Evolutionary conservation across 116 monocot species (phyloP), one percentile per base, ranked within the genome.

Genomic region (Trichopus zeylanicus): DNA sequence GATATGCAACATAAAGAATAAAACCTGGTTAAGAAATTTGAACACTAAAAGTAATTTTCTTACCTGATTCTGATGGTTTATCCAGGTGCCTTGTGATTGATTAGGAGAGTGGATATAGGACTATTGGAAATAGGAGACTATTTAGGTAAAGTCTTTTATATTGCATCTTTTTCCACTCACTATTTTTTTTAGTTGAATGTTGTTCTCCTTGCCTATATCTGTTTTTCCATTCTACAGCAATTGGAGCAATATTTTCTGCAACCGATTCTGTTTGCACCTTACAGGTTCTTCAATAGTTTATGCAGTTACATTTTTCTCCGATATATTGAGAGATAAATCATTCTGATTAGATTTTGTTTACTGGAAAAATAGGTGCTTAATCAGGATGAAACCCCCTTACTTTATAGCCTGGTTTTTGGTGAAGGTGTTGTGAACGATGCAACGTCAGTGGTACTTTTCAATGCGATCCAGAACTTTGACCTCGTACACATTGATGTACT

Each of bases 341-440:
- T 31, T 64, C 0, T 55, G 46, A 65, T 52, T 0, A 24, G 7
- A 11, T 49, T 26, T 20, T 26, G 55, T 28, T 60, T 62, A 37
- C 30, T 11, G 54, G 47, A 12, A 29, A 55, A 49, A 61, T 48
- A 99, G 92, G 78, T 92, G 53, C 88, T 92, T 74, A 86, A 85
- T 70, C 92, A 99, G 59, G 85, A 99, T 67, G 99, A 99, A 48
- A 99, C 88, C 5, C 92, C 92, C 30, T 61, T 92, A 16, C 78
- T 99, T 23, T 99, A 99, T 63, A 88, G 92, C 51, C 68, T 92
- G 68, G 99, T 99, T 12, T 99, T 99, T 68, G 99, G 99, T 7
- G 98, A 98, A 73, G 91, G 98, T 39, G 91, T 99, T 64, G 99
- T 99, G 12, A 99, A 99, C 63, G 99, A 92, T 73, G 99, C 92